A percentile compares a stretch with the other conserved stretches of the same genome.
Conservation (phyloP, 148 eudicot genomes). For the Vaccinium vitisidaea region DNA sequence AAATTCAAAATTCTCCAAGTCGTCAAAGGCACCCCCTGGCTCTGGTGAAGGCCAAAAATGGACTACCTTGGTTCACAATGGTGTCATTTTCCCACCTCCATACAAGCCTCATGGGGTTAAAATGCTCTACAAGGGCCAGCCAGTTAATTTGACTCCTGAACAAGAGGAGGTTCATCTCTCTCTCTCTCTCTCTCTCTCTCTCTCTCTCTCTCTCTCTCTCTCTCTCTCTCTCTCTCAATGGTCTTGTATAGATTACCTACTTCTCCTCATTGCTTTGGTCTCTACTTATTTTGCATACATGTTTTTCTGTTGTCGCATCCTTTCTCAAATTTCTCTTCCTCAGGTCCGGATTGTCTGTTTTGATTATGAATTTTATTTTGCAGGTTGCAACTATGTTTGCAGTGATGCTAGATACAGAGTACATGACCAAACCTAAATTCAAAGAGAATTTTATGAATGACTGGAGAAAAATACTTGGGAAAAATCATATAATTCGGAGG, state of each 20-base stretch:
- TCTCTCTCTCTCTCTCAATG: constrained; percentile 1
- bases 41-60: constrained; percentile 99
- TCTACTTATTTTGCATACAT: not conserved
- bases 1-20: constrained; percentile 57
- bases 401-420: constrained; percentile 93
- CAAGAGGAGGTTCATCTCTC: constrained; percentile 81
- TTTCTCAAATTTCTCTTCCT: not conserved
- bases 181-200: not conserved
- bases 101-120: constrained; percentile 90
- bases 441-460: constrained; percentile 86
- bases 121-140: constrained; percentile 84
- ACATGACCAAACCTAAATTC: constrained; percentile 66
- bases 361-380: constrained; percentile 24
- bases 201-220: constrained; percentile 8
- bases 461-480: constrained; percentile 93
- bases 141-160: constrained; percentile 78
- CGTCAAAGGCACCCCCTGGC: constrained; percentile 68
- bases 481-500: constrained; percentile 76
- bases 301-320: not conserved
- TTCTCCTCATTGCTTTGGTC: not conserved
- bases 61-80: constrained; percentile 87
- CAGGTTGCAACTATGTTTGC: constrained; percentile 99
- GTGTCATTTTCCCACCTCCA: constrained; percentile 94
- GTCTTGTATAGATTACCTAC: not conserved
- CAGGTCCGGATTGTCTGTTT: not conserved